Base-by-base conservation (phyloP, 2,329 filamentous ascomycete genomes). In the Sporothrix curviconia region DNA sequence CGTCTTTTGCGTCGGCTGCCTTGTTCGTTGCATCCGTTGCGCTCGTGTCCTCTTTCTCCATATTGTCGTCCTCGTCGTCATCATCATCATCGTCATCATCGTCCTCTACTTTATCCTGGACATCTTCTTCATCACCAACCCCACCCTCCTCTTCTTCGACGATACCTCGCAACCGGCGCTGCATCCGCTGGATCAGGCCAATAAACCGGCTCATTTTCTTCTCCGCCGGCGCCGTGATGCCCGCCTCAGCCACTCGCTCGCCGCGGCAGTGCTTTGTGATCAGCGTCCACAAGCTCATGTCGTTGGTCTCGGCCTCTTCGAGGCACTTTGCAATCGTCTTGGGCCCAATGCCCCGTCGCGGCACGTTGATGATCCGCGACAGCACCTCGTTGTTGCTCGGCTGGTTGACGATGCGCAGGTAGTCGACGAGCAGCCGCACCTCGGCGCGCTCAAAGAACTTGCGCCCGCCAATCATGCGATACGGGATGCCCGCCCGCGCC, bases 401-500 rank as follows among this genome's bases (percentile, higher is more conserved):
- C 61, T 95, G 87, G 66, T 89, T 83, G 32, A 96, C 84, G 3
- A 95, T 86, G 32, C 91, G 83, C 14, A 97, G 76, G 68, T 99
- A 97, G 68, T 96, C 91, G 4, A 97, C 72, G 0, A 97, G 69
- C 7, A 90, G 79, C 69, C 94, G 95, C 67, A 97, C 87, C 69
- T 99, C 92, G 3, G 84, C 81, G 53, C 94, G 84, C 64, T 99
- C 94, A 66, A 95, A 97, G 69, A 99, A 99, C 59, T 89, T 88
- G 61, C 84, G 83, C 2, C 94, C 92, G 37, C 87, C 92, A 53
- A 97, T 86, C 92, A 97, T 96, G 51, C 85, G 85, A 71, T 97
- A 99, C 0, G 91, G 81, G 40, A 97, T 84, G 1, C 91, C 90
- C 11, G 84, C 83, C 65, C 87, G 90, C 14, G 87, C 90, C 40